These are phyloP conservation scores for Neonectria punicea DNA, from an alignment of 2,329 filamentous ascomycete genomes.

Conservation along the genomic window DNA sequence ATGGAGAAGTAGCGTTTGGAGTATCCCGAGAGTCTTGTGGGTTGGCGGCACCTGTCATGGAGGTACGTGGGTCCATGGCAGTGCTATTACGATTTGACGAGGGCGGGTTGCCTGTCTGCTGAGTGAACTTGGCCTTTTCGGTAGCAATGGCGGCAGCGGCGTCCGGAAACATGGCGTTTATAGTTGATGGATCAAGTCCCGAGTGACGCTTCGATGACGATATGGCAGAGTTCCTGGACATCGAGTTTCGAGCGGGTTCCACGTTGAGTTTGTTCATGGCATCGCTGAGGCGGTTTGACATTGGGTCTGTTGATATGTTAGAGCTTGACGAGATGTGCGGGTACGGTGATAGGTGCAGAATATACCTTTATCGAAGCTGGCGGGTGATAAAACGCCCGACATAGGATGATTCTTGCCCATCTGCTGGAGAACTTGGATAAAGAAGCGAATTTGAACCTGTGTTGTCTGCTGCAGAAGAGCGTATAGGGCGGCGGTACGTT, in stretches of 20 bases:
- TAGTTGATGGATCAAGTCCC: conserved; percentile 89
- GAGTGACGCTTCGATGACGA: conserved; percentile 86
- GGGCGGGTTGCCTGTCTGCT: conserved; percentile 90
- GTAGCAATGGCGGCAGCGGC: conserved; percentile 98
- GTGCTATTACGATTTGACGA: conserved; percentile 93
- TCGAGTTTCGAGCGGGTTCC: conserved; percentile 86
- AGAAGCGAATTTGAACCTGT: conserved; percentile 98
- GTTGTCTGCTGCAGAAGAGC: conserved; percentile 97
- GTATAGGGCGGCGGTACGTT: conserved; percentile 94
- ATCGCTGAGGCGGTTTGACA: conserved; percentile 95
- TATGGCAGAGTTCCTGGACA: conserved; percentile 82
- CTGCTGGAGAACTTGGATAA: conserved; percentile 97
- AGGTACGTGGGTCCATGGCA: conserved; percentile 79
- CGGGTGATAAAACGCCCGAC: conserved; percentile 92
- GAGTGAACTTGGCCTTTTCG: conserved; percentile 96
- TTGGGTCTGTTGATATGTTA: conserved; percentile 74
- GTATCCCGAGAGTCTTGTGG: conserved; percentile 51
- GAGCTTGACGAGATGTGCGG: not conserved
- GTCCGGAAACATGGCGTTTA: conserved; percentile 99
- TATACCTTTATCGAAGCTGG: conserved; percentile 95
- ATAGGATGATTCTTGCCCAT: conserved; percentile 99
- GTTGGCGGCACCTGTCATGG: conserved; percentile 76
- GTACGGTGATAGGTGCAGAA: conserved; percentile 12
- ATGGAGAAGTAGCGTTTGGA: conserved; percentile 70
- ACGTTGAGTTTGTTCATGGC: conserved; percentile 96